Evolutionary conservation across 768 basidiomycete species (phyloP).

Genomic region (Lyophyllum semitale): DNA sequence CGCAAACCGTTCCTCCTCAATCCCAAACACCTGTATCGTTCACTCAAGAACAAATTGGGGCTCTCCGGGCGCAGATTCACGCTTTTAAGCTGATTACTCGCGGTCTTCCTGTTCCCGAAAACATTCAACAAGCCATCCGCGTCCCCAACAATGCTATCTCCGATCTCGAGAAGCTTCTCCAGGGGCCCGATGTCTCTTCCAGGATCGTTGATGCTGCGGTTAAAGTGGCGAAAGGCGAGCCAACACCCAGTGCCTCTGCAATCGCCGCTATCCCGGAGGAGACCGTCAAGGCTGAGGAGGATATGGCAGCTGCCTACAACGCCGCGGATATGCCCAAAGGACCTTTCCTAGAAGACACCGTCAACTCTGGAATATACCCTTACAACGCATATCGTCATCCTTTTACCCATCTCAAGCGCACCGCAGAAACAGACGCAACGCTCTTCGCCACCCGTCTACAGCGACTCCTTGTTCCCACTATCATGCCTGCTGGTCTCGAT

Average conservation of each 20-base stretch:
- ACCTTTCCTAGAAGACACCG: constrained; percentile 77
- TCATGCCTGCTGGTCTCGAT: constrained; percentile 92
- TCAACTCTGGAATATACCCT: constrained; percentile 81
- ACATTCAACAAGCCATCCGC: constrained; percentile 69
- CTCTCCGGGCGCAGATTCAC: constrained; percentile 80
- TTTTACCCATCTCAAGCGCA: constrained; percentile 75
- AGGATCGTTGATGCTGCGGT: constrained; percentile 76
- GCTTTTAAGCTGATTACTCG: constrained; percentile 76
- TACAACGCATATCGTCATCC: constrained; percentile 91
- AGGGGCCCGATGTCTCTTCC: constrained; percentile 58
- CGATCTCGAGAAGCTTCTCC: constrained; percentile 67
- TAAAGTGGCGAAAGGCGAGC: constrained; percentile 64
- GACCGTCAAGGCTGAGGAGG: constrained; percentile 59
- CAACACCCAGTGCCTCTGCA: constrained; percentile 26
- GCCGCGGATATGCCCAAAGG: constrained; percentile 69
- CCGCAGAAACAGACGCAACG: constrained; percentile 57
- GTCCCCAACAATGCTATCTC: constrained; percentile 60
- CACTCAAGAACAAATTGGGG: constrained; percentile 70
- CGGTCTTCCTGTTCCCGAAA: constrained; percentile 66
- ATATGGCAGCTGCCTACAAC: constrained; percentile 43
- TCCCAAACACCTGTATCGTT: constrained; percentile 79
- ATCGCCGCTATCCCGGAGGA: constrained; percentile 36
- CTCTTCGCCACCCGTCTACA: constrained; percentile 75
- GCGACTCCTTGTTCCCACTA: constrained; percentile 80
- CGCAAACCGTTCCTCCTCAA: constrained; percentile 50